Evolutionary conservation across 2,329 filamentous ascomycete genomes (phyloP).

Genomic region (Talaromyces sp.): DNA sequence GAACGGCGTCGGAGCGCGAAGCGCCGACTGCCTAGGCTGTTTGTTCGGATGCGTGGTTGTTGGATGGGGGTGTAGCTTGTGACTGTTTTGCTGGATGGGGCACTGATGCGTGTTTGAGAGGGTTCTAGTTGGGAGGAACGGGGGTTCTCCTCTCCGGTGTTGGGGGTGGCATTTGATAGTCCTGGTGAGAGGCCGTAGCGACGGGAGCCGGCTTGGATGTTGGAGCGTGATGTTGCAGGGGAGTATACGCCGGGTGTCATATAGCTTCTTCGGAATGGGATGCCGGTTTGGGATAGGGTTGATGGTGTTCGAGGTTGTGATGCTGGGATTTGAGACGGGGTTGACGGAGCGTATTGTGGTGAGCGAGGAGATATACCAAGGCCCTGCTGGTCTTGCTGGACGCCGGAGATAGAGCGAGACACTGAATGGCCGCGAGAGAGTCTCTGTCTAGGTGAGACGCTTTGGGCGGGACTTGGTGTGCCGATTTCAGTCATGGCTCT

Average conservation of each 20-base stretch:
- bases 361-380: constrained; percentile 25
- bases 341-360: constrained; percentile 21
- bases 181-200: constrained; percentile 37
- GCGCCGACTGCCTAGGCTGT: constrained; percentile 40
- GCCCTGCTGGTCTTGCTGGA: constrained; percentile 27
- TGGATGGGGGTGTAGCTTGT: constrained; percentile 43
- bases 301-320: constrained; percentile 34
- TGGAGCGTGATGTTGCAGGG: constrained; percentile 40
- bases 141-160: constrained; percentile 24
- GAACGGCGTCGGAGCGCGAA: constrained; percentile 38
- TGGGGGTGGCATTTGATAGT: constrained; percentile 22
- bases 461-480: constrained; percentile 30
- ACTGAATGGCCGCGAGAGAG: constrained; percentile 32
- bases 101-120: constrained; percentile 36
- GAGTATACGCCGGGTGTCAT: constrained; percentile 37
- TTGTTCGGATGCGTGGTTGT: constrained; percentile 39
- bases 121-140: constrained; percentile 25
- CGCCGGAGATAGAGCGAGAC: constrained; percentile 28
- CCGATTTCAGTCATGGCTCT: constrained; percentile 48
- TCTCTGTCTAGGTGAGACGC: constrained; percentile 38
- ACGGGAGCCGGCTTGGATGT: constrained; percentile 47
- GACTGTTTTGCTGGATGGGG: constrained; percentile 39
- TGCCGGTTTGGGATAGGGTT: constrained; percentile 32
- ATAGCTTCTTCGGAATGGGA: constrained; percentile 43
- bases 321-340: constrained; percentile 16